These are phyloP conservation scores for Rhazya stricta DNA, from an alignment of 257 asterid species.

Conservation along the genomic window DNA sequence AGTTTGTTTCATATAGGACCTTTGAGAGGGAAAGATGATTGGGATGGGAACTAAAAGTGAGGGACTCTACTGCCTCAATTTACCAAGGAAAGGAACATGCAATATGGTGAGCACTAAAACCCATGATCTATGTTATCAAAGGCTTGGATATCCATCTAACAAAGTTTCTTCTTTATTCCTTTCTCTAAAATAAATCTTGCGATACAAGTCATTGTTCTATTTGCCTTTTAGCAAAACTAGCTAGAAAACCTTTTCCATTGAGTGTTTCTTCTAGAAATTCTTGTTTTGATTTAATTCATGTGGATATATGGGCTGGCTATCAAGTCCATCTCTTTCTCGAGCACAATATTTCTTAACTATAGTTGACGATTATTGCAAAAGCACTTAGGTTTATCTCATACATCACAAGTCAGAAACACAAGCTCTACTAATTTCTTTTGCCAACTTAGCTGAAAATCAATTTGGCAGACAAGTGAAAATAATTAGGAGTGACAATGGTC, in stretches of 20 bases:
- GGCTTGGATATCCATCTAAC: neutral
- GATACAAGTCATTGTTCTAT: neutral
- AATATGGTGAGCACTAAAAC: neutral
- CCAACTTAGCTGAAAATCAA: neutral
- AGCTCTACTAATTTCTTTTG: neutral
- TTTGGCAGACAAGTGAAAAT: no score
- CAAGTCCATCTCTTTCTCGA: neutral
- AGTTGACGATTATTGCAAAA: neutral
- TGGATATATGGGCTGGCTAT: neutral
- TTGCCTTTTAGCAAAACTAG: neutral
- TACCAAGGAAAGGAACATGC: neutral
- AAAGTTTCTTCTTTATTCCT: neutral
- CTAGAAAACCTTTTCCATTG: neutral
- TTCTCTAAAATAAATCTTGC: neutral
- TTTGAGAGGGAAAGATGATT: neutral
- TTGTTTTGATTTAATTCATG: neutral
- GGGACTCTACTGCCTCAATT: neutral
- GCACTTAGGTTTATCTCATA: neutral
- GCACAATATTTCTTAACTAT: neutral
- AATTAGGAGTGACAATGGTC: no score
- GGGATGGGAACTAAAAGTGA: neutral
- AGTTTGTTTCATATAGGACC: conserved; percentile 1
- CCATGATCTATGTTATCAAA: neutral
- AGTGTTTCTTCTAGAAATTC: neutral
- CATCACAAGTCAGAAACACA: neutral